Evolutionary conservation across 306 rosid species (phyloP).

Genomic region (Fragaria ananassa): DNA sequence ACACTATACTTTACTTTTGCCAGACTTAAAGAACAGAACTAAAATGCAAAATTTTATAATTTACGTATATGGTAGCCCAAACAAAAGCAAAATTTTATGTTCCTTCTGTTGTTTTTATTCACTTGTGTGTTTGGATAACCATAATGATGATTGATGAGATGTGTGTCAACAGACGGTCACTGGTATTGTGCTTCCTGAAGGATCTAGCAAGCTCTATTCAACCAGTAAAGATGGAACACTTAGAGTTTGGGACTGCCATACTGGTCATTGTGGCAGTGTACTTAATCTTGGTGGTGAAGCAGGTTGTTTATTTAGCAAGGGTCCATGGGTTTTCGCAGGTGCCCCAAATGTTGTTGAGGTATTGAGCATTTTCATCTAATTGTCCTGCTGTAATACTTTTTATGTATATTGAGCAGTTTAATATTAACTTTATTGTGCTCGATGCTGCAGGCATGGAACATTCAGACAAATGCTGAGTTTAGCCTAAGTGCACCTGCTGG

Average conservation of each 20-base stretch:
- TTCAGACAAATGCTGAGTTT: constrained; percentile 16
- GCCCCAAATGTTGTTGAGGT: constrained; percentile 40
- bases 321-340: constrained; percentile 51
- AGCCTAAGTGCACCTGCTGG: constrained; percentile 43
- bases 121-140: not conserved
- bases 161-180: constrained; percentile 29
- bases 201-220: constrained; percentile 40
- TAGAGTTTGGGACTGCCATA: constrained; percentile 48
- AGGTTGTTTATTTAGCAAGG: constrained; percentile 39
- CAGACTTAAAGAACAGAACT: not conserved
- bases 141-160: not conserved
- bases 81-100: not conserved
- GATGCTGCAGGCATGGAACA: constrained; percentile 48
- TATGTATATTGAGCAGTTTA: not conserved
- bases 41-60: not conserved
- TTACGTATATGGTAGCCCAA: not conserved
- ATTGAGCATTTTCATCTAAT: not conserved
- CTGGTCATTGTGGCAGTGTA: constrained; percentile 30
- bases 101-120: not conserved
- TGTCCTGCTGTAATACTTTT: not conserved
- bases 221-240: constrained; percentile 41
- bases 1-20: too few relatives aligned
- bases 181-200: constrained; percentile 39
- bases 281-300: constrained; percentile 32
- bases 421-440: not conserved